Evolutionary conservation across 2,329 filamentous ascomycete genomes (phyloP).

Genomic region (Lasiodiplodia citricola): DNA sequence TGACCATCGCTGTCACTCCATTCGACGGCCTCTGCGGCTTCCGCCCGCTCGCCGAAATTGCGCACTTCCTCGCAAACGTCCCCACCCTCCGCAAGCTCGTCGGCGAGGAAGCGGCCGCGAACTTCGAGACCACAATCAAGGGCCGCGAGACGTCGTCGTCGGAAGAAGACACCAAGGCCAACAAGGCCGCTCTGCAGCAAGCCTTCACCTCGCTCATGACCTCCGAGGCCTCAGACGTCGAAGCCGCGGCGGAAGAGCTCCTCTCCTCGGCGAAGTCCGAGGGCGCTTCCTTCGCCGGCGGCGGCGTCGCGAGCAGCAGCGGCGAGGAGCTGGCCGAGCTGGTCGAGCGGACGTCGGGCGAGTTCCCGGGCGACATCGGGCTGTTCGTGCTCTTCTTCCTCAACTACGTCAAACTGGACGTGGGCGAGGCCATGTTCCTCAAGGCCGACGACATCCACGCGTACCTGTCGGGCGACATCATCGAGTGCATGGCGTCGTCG

Average conservation of each 20-base stretch:
- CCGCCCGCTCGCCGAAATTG: constrained; percentile 83
- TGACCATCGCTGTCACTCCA: constrained; percentile 96
- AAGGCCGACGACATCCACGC: constrained; percentile 97
- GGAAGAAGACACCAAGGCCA: constrained; percentile 55
- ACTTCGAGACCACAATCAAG: constrained; percentile 54
- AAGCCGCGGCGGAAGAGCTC: constrained; percentile 68
- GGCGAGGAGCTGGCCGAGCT: constrained; percentile 77
- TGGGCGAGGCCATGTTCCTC: constrained; percentile 94
- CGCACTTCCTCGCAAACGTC: constrained; percentile 77
- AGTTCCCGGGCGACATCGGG: constrained; percentile 90
- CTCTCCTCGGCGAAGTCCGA: constrained; percentile 69
- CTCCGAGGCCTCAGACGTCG: constrained; percentile 69
- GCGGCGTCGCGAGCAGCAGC: constrained; percentile 59
- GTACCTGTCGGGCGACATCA: constrained; percentile 90
- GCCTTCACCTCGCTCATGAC: constrained; percentile 84
- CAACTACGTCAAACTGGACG: constrained; percentile 86
- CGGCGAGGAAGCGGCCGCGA: constrained; percentile 53
- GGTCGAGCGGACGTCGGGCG: constrained; percentile 74
- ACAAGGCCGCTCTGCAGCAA: constrained; percentile 78
- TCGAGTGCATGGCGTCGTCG: constrained; percentile 99
- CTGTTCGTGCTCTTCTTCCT: constrained; percentile 97
- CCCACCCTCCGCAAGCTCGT: constrained; percentile 56
- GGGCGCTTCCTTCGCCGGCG: constrained; percentile 74
- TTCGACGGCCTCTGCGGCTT: constrained; percentile 98
- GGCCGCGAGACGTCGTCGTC: constrained; percentile 59